Percentiles rank a stretch among this genome's conserved stretches.
Evolutionary conservation across 257 asterid species (phyloP).

Genomic region (Jacaranda mimosifolia): DNA sequence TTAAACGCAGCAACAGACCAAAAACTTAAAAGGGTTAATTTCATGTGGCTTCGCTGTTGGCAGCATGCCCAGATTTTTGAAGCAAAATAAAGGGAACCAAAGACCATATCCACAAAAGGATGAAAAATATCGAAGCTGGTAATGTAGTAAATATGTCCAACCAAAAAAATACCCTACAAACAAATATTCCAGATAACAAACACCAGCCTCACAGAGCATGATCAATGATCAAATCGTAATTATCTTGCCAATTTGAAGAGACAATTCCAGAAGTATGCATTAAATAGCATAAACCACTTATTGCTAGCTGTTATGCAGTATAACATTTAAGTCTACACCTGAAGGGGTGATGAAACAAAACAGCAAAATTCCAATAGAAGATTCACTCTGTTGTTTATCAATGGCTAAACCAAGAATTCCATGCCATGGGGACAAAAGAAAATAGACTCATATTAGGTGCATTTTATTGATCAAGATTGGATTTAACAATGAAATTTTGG

Average conservation of each 20-base stretch:
- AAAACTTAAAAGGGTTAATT: background rate
- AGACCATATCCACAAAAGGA: background rate
- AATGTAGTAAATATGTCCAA: background rate
- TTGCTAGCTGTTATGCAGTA: constrained; percentile 28
- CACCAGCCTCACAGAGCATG: constrained; percentile 15
- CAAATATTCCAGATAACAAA: background rate
- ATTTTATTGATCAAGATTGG: constrained; percentile 52
- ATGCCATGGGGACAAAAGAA: background rate
- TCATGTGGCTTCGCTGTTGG: background rate
- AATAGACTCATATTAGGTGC: background rate
- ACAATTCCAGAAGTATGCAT: constrained; percentile 35
- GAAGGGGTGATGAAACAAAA: background rate
- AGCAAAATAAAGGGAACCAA: background rate
- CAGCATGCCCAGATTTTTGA: background rate
- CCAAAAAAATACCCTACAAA: background rate
- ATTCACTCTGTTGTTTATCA: constrained; percentile 9
- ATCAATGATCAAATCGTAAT: constrained; percentile 2
- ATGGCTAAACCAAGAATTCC: background rate
- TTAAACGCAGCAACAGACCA: background rate
- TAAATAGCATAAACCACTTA: constrained; percentile 30
- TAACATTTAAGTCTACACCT: background rate
- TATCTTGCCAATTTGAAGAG: background rate
- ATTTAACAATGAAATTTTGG: constrained; percentile 87
- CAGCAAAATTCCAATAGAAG: constrained; percentile 14
- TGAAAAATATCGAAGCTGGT: background rate